Percentiles rank a stretch among this genome's conserved stretches.
Conservation (phyloP, 2,329 filamentous ascomycete species). For the Parastagonospora avenae region DNA sequence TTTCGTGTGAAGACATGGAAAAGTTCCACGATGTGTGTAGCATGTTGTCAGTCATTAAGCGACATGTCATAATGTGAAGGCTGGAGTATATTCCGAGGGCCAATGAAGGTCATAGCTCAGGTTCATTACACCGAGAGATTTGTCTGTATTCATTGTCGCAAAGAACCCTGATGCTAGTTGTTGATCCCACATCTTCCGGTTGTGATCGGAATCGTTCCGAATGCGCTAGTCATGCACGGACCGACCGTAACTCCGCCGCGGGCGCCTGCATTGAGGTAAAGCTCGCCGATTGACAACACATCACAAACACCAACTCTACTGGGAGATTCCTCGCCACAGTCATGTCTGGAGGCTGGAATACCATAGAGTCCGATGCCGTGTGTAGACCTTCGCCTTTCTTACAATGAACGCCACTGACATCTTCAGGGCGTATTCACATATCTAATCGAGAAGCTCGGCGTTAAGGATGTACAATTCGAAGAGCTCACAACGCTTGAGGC, state of each 20-base stretch:
- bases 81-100: too few species aligned
- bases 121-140: too few species aligned
- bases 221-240: constrained; percentile 4
- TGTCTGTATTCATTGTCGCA: too few species aligned
- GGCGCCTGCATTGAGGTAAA: constrained; percentile 20
- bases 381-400: constrained; percentile 37
- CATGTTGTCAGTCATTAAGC: too few species aligned
- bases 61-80: too few species aligned
- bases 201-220: constrained; percentile 23
- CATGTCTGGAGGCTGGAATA: constrained; percentile 29
- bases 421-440: constrained; percentile 91
- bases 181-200: background rate
- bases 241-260: constrained; percentile 21
- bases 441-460: constrained; percentile 88
- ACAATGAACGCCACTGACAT: constrained; percentile 9
- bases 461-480: constrained; percentile 94
- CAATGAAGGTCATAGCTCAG: too few species aligned
- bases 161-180: background rate
- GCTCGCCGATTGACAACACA: constrained; percentile 9
- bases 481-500: constrained; percentile 90
- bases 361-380: constrained; percentile 71
- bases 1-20: too few species aligned
- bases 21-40: too few species aligned
- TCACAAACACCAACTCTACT: constrained; percentile 4
- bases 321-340: background rate